Evolutionary conservation across 2,329 filamentous ascomycete species (phyloP), one percentile per base, ranked within the genome.

Genomic region (Talaromyces sp.): DNA sequence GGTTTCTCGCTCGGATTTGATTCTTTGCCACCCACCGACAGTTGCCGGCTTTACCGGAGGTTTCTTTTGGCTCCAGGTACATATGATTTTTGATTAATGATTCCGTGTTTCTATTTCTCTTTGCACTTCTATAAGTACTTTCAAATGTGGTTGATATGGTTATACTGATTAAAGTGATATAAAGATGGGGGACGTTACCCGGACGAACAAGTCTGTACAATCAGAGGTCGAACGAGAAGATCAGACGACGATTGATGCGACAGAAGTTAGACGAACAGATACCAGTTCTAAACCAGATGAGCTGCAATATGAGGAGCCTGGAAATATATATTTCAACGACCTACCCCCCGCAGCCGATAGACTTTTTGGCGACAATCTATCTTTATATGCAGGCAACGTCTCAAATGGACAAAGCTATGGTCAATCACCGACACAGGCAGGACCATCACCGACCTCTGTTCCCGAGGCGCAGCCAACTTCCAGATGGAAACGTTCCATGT

Each of bases 401-500:
- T 64, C 62, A 6, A 67, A 68, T 33, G 68, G 71, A 27, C 59
- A 68, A 17, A 63, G 56, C 8, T 64, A 56, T 56, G 60, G 35
- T 17, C 68, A 61, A 41, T 60, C 27, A 41, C 39, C n/a, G 13
- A 8, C 17, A 27, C 49, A 58, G 2, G 19, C 33, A 39, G 41
- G 6, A 11, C 19, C 64, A 27, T 63, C 71, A 11, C 62, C 70
- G 22, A 66, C 62, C 10, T 66, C 63, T 15, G 41, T 66, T 25
- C 67, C 67, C 11, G 27, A 54, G 1, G 6, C 35, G 33, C 43
- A 59, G 41, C 33, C n/a, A 19, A 10, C 10, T 17, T 39, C 47
- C 3, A 54, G 61, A 19, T 61, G 61, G 60, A 63, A 61, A 60
- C 72, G 64, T 57, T 74, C 73, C 66, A 73, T 73, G 72, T 66